Evolutionary conservation across 2,329 filamentous ascomycete species (phyloP).

Genomic region (Talaromyces sp.): DNA sequence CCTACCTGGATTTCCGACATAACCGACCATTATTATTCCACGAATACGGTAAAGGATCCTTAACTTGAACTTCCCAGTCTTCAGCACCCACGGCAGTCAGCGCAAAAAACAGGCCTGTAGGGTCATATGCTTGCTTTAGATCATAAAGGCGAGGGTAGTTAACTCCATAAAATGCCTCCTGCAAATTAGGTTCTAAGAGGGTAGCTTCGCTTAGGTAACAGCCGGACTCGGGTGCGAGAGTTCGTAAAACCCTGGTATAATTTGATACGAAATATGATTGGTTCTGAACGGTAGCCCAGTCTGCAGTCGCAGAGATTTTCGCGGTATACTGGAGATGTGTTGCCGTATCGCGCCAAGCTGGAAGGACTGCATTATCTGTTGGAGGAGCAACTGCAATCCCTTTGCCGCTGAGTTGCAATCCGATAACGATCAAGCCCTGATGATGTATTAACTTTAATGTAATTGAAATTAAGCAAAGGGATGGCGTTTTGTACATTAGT

Average conservation of each 20-base stretch:
- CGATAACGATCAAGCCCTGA: background rate
- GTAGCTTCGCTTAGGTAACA: constrained; percentile 47
- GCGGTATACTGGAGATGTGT: constrained; percentile 35
- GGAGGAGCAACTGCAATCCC: constrained; percentile 2
- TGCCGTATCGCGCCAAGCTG: constrained; percentile 39
- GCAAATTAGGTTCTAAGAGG: constrained; percentile 42
- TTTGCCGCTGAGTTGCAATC: background rate
- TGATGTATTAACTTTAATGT: background rate
- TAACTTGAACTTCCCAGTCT: constrained; percentile 10
- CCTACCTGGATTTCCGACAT: background rate
- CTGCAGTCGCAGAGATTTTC: background rate
- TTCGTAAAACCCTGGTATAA: background rate
- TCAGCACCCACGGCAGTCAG: constrained; percentile 9
- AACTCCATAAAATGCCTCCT: constrained; percentile 44
- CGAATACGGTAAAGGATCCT: background rate
- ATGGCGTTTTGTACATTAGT: background rate
- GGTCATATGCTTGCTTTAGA: constrained; percentile 47
- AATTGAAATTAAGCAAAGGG: background rate
- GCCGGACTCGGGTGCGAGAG: constrained; percentile 37
- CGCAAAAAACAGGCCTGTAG: constrained; percentile 38
- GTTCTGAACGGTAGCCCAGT: constrained; percentile 1
- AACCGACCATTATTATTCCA: constrained; percentile 7
- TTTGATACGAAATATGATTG: background rate
- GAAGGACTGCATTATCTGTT: constrained; percentile 40
- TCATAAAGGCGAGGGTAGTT: constrained; percentile 39